These are phyloP conservation scores for Apiotrichum mycotoxinovorans DNA, from an alignment of 1,284 basidiomycete genomes.

Conservation along the genomic window DNA sequence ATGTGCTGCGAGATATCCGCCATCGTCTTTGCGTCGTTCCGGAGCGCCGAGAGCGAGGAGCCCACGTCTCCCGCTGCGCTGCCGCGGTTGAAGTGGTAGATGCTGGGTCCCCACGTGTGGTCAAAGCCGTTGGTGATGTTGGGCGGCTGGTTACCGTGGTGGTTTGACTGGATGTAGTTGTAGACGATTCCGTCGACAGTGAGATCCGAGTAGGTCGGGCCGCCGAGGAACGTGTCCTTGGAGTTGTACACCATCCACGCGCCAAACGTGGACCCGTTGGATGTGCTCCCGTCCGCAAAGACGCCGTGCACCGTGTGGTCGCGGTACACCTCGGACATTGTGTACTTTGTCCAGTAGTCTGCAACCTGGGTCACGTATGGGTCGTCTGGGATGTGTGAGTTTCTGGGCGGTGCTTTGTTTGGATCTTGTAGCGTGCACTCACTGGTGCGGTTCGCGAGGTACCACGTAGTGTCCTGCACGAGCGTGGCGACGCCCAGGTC, in stretches of 20 bases:
- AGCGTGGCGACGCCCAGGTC: slow-evolving; percentile 13
- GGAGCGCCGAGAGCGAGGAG: slow-evolving; percentile 7
- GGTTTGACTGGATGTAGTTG: slow-evolving; percentile 35
- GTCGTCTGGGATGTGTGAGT: slow-evolving; percentile 12
- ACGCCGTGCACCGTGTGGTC: slow-evolving; percentile 35
- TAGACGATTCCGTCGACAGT: slow-evolving; percentile 37
- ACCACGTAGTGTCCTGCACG: slow-evolving; percentile 44
- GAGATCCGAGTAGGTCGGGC: slow-evolving; percentile 32
- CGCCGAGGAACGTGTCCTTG: slow-evolving; percentile 36
- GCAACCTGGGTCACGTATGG: slow-evolving; percentile 23
- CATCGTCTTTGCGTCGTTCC: slow-evolving; percentile 21
- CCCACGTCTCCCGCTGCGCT: not conserved
- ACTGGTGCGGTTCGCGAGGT: slow-evolving; percentile 20
- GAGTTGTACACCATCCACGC: slow-evolving; percentile 39
- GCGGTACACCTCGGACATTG: slow-evolving; percentile 25
- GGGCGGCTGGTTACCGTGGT: slow-evolving; percentile 30
- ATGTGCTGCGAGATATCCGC: slow-evolving; percentile 21
- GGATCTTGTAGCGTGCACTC: too few relatives aligned
- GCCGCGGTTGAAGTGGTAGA: slow-evolving; percentile 27
- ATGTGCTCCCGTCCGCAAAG: slow-evolving; percentile 33
- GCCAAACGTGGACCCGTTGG: slow-evolving; percentile 29
- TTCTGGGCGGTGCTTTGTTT: too few relatives aligned
- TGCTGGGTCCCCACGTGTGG: slow-evolving; percentile 36
- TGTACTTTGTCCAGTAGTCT: slow-evolving; percentile 42
- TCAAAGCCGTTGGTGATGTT: slow-evolving; percentile 41